Conservation (phyloP, 1,284 basidiomycete species). For the Rhodotorula mucilaginosa region DNA sequence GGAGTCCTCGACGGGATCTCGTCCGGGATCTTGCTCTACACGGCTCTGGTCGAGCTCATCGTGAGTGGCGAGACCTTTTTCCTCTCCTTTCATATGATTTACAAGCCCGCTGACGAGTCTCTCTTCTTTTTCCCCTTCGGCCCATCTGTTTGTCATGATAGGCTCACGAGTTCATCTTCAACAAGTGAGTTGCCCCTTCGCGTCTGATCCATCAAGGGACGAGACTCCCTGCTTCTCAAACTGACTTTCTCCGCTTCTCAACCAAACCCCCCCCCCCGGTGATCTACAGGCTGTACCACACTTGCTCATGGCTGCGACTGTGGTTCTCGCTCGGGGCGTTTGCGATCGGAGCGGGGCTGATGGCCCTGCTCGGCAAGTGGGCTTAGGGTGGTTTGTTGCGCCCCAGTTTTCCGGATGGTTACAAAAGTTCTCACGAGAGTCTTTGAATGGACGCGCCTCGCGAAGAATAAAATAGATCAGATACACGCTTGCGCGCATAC, state of each 20-base stretch:
- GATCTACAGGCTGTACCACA: slow-evolving; percentile 14
- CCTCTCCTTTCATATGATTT: not conserved
- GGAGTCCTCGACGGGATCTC: slow-evolving; percentile 82
- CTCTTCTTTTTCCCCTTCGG: not conserved
- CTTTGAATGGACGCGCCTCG: not conserved
- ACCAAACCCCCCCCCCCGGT: not conserved
- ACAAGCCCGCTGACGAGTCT: not conserved
- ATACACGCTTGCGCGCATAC: no score
- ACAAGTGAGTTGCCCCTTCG: slow-evolving; percentile 40
- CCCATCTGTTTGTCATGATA: not conserved
- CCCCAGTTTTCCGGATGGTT: not conserved
- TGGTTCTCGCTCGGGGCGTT: slow-evolving; percentile 46
- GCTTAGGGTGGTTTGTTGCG: not conserved
- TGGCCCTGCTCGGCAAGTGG: slow-evolving; percentile 51
- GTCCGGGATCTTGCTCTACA: slow-evolving; percentile 59
- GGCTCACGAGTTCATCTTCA: slow-evolving; percentile 59
- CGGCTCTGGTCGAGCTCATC: slow-evolving; percentile 59
- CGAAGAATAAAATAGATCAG: no score
- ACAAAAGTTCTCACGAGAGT: not conserved
- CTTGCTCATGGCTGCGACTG: slow-evolving; percentile 24
- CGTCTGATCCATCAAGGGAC: no score
- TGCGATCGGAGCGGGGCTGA: slow-evolving; percentile 50
- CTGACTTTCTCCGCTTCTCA: no score
- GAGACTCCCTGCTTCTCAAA: no score
- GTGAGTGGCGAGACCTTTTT: slow-evolving; percentile 54